phyloP scores from a whole-genome alignment of 148 eudicot genomes.

The Silene latifolia region DNA sequence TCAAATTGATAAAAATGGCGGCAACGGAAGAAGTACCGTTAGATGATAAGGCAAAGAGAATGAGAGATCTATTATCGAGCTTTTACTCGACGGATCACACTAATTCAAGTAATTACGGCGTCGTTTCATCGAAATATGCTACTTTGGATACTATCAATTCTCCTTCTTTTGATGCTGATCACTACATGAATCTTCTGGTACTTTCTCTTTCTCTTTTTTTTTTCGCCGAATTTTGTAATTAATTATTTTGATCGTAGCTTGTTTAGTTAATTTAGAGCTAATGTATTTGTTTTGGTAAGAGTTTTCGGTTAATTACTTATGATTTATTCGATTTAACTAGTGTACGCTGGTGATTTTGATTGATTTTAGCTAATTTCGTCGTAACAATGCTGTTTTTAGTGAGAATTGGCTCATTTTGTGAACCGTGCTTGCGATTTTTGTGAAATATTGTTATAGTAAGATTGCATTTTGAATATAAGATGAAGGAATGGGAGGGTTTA shows the following conservation, averaged over 20 bases:
- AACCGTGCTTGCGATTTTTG: neutral
- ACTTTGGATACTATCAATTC: constrained; percentile 90
- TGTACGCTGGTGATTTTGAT: neutral
- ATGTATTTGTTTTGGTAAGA: neutral
- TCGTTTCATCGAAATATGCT: constrained; percentile 63
- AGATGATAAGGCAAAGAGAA: constrained; percentile 93
- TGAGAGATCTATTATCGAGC: constrained; percentile 95
- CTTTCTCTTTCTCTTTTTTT: neutral
- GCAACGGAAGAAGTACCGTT: constrained; percentile 44
- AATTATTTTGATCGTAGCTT: neutral
- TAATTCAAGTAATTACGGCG: constrained; percentile 33
- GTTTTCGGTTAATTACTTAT: neutral
- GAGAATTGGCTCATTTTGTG: neutral
- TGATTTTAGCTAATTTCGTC: neutral
- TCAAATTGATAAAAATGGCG: constrained; percentile 32
- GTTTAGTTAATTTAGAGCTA: neutral
- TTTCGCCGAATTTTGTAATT: neutral
- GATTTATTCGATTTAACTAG: neutral
- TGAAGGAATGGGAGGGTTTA: neutral
- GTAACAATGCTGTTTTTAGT: neutral
- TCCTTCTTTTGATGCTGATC: constrained; percentile 74
- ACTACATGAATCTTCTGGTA: constrained; percentile 95
- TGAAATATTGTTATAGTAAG: neutral
- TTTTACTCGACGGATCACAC: constrained; percentile 76
- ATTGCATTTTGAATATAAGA: neutral